Evolutionary conservation across 345 rosid genomes (phyloP).

Genomic region (Gossypium australe): DNA sequence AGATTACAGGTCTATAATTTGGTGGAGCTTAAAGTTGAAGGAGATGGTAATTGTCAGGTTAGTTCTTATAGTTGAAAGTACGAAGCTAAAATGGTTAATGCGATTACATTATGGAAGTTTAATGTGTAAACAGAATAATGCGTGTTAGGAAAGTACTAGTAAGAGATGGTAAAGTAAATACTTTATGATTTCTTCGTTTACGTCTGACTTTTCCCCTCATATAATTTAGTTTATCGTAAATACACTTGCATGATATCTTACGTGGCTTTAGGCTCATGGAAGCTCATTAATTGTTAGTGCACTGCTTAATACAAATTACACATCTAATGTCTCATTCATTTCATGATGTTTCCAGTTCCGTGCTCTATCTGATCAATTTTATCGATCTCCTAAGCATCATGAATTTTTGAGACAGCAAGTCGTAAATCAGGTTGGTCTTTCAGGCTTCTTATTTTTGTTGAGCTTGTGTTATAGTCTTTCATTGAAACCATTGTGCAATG

Average conservation of each 20-base stretch:
- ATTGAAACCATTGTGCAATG: neutral
- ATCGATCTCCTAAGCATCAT: conserved; percentile 55
- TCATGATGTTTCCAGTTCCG: conserved; percentile 46
- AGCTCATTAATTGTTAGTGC: neutral
- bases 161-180: neutral
- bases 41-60: conserved; percentile 83
- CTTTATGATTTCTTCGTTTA: neutral
- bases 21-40: conserved; percentile 57
- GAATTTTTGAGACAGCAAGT: conserved; percentile 50
- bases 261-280: neutral
- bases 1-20: conserved; percentile 52
- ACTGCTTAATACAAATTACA: neutral
- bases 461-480: neutral
- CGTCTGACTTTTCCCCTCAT: neutral
- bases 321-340: conserved; percentile 10
- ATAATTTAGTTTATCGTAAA: neutral
- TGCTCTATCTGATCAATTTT: conserved; percentile 66
- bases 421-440: conserved; percentile 40
- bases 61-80: conserved; percentile 8
- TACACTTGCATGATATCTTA: neutral
- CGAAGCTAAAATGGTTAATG: neutral
- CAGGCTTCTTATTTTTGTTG: neutral
- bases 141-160: neutral
- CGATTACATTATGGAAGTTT: neutral
- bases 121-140: neutral